phyloP scores from a whole-genome alignment of 225 moss, liverwort and hornwort genomes.

The Sphagnum tenellum region DNA sequence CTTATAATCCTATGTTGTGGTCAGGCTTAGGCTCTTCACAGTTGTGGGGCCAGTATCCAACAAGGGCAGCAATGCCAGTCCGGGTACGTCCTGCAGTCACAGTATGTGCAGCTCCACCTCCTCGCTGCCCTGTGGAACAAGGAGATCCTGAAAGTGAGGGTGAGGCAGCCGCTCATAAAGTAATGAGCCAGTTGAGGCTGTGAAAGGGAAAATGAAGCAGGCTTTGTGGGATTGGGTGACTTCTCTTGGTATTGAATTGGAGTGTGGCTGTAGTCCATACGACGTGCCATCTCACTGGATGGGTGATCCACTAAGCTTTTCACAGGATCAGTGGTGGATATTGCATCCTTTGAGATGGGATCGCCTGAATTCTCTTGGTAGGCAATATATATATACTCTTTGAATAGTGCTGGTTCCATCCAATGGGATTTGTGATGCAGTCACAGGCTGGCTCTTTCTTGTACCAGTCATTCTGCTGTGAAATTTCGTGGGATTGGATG shows the following conservation, averaged over 20 bases:
- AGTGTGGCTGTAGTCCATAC: slow-evolving; percentile 57
- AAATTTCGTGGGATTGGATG: slow-evolving; percentile 1
- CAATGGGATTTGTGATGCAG: slow-evolving; percentile 24
- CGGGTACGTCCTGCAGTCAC: slow-evolving; percentile 33
- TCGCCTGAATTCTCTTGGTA: slow-evolving; percentile 31
- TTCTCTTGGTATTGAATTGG: slow-evolving; percentile 9
- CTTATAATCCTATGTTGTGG: slow-evolving; percentile 54
- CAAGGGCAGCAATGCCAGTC: slow-evolving; percentile 12
- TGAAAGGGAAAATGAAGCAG: slow-evolving; percentile 19
- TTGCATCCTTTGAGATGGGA: slow-evolving; percentile 66
- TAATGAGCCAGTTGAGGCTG: slow-evolving; percentile 97
- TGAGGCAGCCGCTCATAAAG: slow-evolving; percentile 88
- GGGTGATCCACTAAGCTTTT: slow-evolving; percentile 46
- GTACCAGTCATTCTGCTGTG: not conserved
- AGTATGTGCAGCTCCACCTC: slow-evolving; percentile 30
- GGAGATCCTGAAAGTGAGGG: slow-evolving; percentile 48
- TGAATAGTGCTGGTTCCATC: slow-evolving; percentile 5
- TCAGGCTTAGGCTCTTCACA: slow-evolving; percentile 11
- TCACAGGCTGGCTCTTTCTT: slow-evolving; percentile 20
- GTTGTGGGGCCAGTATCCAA: slow-evolving; percentile 39
- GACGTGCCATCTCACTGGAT: slow-evolving; percentile 99
- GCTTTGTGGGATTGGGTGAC: slow-evolving; percentile 13
- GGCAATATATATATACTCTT: slow-evolving; percentile 16
- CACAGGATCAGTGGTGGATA: slow-evolving; percentile 31
- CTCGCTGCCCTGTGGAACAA: slow-evolving; percentile 24